phyloP scores from a whole-genome alignment of 768 basidiomycete species.

The Agrocybe praecox region DNA sequence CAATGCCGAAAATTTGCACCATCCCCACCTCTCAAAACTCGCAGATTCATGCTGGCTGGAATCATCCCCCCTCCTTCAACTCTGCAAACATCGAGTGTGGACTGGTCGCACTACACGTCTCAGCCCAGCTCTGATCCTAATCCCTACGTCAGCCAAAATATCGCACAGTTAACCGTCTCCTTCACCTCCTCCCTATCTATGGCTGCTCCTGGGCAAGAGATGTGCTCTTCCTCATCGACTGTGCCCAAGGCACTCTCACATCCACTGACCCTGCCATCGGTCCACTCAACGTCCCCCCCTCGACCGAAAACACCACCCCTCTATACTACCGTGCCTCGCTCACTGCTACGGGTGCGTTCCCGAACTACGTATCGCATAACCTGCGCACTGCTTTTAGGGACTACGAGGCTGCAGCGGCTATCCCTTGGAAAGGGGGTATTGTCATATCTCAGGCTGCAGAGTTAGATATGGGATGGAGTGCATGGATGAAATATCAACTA shows the following conservation, averaged over 20 bases:
- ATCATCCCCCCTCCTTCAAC: background rate
- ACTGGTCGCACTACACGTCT: conserved; percentile 22
- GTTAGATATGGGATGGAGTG: no score
- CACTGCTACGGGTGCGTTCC: conserved; percentile 72
- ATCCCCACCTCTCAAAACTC: no score
- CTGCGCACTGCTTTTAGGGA: conserved; percentile 85
- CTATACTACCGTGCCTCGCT: conserved; percentile 76
- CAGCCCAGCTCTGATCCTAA: conserved; percentile 10
- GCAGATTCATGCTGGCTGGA: no score
- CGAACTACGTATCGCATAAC: conserved; percentile 63
- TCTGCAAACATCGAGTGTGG: conserved; percentile 14
- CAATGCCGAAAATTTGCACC: no score
- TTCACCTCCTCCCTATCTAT: conserved; percentile 14
- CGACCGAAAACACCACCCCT: conserved; percentile 53
- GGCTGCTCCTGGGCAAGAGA: conserved; percentile 64
- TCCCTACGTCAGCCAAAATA: conserved; percentile 26
- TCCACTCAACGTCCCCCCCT: conserved; percentile 43
- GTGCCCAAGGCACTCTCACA: conserved; percentile 18
- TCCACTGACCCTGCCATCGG: conserved; percentile 51
- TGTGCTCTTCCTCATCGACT: conserved; percentile 79
- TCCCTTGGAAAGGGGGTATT: no score
- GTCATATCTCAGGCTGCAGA: no score
- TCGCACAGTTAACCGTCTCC: no score
- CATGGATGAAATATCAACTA: no score
- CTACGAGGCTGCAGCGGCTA: conserved; percentile 84